These are phyloP conservation scores for Vitis hybrid DNA, from an alignment of 177 flowering plant species.

Conservation along the genomic window DNA sequence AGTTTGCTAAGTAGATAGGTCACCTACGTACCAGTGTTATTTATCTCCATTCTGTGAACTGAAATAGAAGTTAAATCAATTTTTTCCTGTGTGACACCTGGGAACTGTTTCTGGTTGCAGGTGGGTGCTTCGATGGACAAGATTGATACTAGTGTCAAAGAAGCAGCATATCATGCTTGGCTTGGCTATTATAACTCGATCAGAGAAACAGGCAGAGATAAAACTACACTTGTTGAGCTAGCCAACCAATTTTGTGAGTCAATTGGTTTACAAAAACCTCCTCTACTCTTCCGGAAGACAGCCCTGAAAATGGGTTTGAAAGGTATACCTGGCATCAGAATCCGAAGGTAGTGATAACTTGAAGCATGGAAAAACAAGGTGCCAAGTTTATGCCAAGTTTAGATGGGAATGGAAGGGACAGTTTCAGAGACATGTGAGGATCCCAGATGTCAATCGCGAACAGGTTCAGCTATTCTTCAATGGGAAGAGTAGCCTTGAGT, in stretches of 20 bases:
- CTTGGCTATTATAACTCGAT: constrained; percentile 94
- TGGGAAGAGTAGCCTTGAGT: no score
- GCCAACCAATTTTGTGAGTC: constrained; percentile 69
- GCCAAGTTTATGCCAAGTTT: no score
- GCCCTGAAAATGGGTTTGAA: constrained; percentile 91
- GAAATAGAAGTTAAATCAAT: neutral
- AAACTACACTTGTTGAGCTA: constrained; percentile 75
- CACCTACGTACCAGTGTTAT: neutral
- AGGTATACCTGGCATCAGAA: constrained; percentile 75
- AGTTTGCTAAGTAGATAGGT: neutral
- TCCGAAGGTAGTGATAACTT: constrained; percentile 42
- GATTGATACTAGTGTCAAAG: constrained; percentile 72
- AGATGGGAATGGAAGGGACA: no score
- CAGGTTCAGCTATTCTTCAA: no score
- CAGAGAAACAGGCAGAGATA: constrained; percentile 80
- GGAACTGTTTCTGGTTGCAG: constrained; percentile 34
- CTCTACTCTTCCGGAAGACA: constrained; percentile 75
- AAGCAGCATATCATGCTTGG: constrained; percentile 98
- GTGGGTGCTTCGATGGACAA: constrained; percentile 57
- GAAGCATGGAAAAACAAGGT: neutral
- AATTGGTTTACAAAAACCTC: constrained; percentile 71
- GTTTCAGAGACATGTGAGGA: no score
- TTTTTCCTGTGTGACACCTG: neutral
- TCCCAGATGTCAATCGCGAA: no score
- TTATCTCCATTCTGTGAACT: neutral